Evolutionary conservation across 1,284 basidiomycete species (phyloP).

Genomic region (Ustilago tritici): DNA sequence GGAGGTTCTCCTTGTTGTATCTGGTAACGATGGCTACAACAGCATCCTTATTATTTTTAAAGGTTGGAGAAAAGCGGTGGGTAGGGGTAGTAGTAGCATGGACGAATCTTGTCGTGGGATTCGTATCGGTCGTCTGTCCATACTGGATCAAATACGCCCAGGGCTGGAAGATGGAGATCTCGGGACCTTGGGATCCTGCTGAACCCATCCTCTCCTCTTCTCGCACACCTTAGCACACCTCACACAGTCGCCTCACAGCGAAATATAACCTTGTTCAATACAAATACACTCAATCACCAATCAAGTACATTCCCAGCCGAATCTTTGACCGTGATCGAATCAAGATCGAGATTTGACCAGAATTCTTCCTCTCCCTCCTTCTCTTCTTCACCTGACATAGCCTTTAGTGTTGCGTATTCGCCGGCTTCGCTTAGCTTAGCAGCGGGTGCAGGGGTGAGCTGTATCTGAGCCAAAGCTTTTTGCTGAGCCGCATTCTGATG

Average conservation of each 20-base stretch:
- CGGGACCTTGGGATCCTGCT: conserved; percentile 62
- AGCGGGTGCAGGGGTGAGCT: not conserved
- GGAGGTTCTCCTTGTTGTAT: conserved; percentile 7
- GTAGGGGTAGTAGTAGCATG: conserved; percentile 8
- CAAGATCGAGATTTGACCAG: conserved; percentile 37
- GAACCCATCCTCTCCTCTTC: conserved; percentile 23
- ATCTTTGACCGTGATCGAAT: conserved; percentile 22
- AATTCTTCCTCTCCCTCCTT: conserved; percentile 27
- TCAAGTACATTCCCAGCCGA: conserved; percentile 25
- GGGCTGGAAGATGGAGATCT: conserved; percentile 58
- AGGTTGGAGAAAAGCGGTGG: not conserved
- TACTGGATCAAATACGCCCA: conserved; percentile 59
- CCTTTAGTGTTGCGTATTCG: not conserved
- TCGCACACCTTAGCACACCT: not conserved
- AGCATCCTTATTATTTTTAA: not conserved
- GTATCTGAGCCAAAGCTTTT: not conserved
- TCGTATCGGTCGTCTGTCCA: conserved; percentile 49
- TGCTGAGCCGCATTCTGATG: not conserved
- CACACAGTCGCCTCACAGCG: not conserved
- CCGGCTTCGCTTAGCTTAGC: not conserved
- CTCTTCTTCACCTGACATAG: conserved; percentile 1
- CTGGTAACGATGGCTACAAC: not conserved
- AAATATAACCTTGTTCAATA: not conserved
- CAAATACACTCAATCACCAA: conserved; percentile 25
- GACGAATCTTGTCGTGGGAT: conserved; percentile 23